phyloP scores from a whole-genome alignment of 306 rosid genomes.

The Acacia crassicarpa region DNA sequence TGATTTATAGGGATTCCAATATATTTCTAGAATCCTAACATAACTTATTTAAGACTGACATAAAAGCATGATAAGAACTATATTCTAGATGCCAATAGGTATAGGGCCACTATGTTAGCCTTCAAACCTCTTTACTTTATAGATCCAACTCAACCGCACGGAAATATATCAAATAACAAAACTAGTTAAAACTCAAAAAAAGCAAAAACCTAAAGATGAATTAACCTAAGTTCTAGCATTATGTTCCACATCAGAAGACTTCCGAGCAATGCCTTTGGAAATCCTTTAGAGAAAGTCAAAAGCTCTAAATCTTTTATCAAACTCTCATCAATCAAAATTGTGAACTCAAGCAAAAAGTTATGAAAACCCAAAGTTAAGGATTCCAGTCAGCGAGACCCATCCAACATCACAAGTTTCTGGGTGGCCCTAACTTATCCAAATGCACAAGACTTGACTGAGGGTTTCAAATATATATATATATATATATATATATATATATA shows the following conservation, averaged over 20 bases:
- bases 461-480: not conserved
- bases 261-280: not conserved
- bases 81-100: not conserved
- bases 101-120: not conserved
- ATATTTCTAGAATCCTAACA: too few relatives aligned
- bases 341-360: not conserved
- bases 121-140: not conserved
- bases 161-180: not conserved
- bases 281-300: not conserved
- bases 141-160: not conserved
- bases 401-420: not conserved
- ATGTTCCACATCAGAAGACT: not conserved
- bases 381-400: not conserved
- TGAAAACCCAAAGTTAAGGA: not conserved
- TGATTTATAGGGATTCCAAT: too few relatives aligned
- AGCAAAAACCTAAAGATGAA: not conserved
- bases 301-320: not conserved
- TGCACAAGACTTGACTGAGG: constrained; percentile 6
- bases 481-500: too few relatives aligned
- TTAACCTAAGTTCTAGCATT: not conserved
- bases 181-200: not conserved
- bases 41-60: constrained; percentile 13
- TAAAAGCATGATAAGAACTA: not conserved
- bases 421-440: constrained; percentile 5
- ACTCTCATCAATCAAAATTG: not conserved